Evolutionary conservation across 2,329 filamentous ascomycete genomes (phyloP), one percentile per base, ranked within the genome.

Genomic region (Ascochyta lentis): DNA sequence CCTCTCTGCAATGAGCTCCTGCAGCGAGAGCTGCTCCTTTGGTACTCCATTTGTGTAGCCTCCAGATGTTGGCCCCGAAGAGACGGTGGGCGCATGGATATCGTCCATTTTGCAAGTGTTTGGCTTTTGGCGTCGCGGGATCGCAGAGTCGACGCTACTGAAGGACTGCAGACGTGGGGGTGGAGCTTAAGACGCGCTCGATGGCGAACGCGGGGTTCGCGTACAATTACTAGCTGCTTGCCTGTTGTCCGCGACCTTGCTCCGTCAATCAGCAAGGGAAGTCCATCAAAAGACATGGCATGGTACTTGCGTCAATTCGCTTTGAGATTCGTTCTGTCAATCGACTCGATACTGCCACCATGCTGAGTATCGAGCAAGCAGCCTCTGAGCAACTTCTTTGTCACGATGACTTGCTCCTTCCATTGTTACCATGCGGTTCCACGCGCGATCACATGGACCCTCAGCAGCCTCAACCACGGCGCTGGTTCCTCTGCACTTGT

Each of bases 1-100:
- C 76, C 96, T 98, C 78, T 92, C 90, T 31, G 84, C 84, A 71
- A 95, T 91, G 47, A 98, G 85, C 78, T 96, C 89, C 39, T 84
- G 79, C 71, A 97, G 86, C 45, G 90, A 89, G 65, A 92, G 78
- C 59, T 88, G 83, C 62, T 80, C 79, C 49, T 78, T 83, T 48
- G 84, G 79, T 64, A 84, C 78, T 63, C 89, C 89, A 74, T 89
- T 90, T 39, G 78, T 75, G 50, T 81, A 78, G 64, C 83, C 81
- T 55, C 82, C 79, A 26, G 82, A 83, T 53, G 87, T 88, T 31
- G 91, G 90, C 58, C 92, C 93, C 38, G 92, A 93, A 54, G 89
- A 83, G 77, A 91, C 86, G 16, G 86, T 89, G n/a, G 87, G 86
- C 41, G 86, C 82, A 68, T 90, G 87, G 52, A 90, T 79, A 65